Conservation (phyloP, 192 early-diverging fungal genomes). For the Funneliformis geosporum region DNA sequence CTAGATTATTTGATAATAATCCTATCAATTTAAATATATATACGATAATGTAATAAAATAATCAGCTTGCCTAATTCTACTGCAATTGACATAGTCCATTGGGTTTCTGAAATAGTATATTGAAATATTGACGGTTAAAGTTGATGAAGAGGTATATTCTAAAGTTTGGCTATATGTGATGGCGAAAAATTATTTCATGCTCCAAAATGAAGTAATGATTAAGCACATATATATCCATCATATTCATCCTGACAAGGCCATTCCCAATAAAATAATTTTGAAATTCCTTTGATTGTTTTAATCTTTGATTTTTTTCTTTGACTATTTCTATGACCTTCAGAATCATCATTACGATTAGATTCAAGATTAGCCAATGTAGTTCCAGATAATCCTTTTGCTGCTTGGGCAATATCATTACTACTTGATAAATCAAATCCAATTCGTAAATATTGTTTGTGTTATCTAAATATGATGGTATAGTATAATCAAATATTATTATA, state of each 20-base stretch:
- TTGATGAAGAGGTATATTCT: not conserved
- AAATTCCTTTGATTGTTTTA: constrained; percentile 6
- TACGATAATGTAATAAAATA: too few species aligned
- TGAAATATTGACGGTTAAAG: not conserved
- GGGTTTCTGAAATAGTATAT: not conserved
- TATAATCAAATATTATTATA: too few species aligned
- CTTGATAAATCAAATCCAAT: too few species aligned
- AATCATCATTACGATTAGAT: not conserved
- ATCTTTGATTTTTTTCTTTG: not conserved
- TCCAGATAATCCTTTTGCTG: too few species aligned
- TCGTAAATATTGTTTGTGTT: too few species aligned
- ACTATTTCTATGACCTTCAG: not conserved
- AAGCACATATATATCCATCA: not conserved
- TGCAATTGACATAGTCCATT: not conserved
- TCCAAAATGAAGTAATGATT: not conserved
- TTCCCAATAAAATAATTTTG: constrained; percentile 6
- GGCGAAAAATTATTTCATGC: not conserved
- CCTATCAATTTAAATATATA: too few species aligned
- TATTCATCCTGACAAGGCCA: not conserved
- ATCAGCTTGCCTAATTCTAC: not conserved
- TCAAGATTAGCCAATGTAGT: not conserved
- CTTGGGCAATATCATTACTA: too few species aligned
- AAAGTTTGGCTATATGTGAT: not conserved
- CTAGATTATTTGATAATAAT: too few species aligned
- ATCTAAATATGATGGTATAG: too few species aligned